Evolutionary conservation across 2,329 filamentous ascomycete genomes (phyloP), one percentile per base, ranked within the genome.

Genomic region (Mariannaea sp.): DNA sequence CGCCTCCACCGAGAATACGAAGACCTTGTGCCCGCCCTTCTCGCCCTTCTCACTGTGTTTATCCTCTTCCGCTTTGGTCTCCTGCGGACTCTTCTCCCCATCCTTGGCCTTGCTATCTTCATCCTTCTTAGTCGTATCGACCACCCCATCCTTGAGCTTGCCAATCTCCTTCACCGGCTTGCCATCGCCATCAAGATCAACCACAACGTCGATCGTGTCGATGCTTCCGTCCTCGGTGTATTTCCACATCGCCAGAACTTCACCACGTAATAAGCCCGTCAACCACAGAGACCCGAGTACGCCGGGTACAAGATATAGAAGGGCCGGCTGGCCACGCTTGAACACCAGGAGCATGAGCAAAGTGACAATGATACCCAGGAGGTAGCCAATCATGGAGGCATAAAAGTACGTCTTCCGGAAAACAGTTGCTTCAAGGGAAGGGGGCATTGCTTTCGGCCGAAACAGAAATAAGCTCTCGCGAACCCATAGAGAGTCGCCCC

Each of bases 331-430:
- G 3, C 90, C 90, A 57, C 90, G 90, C 40, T 87, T 81, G 66
- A 85, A 94, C 8, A 90, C 74, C 43, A 92, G 79, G 74, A 97
- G 88, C 64, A 92, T 88, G 0, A 80, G 75, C 14, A 97, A 73
- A 0, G 93, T 97, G 2, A 80, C 77, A 2, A 91, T 57, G 85
- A 97, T 89, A 1, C 91, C 92, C 3, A 86, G 41, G 0, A 89
- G 65, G 70, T 97, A 99, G 0, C 92, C 93, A 2, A 81, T 65
- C 57, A 97, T 68, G 29, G 88, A 84, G 5, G 90, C 88, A 53
- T 83, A 80, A 70, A 99, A 97, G 70, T 97, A 97, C 0, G 86
- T 83, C 73, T 96, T 97, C 3, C 83, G 78, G 65, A 97, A 99
- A 0, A 65, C 68, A 1, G 77, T 71, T 0, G 77, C 79, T 3